Percentiles rank a stretch among this genome's conserved stretches.
Conservation (phyloP, 306 rosid species). For the Trifolium repens region DNA sequence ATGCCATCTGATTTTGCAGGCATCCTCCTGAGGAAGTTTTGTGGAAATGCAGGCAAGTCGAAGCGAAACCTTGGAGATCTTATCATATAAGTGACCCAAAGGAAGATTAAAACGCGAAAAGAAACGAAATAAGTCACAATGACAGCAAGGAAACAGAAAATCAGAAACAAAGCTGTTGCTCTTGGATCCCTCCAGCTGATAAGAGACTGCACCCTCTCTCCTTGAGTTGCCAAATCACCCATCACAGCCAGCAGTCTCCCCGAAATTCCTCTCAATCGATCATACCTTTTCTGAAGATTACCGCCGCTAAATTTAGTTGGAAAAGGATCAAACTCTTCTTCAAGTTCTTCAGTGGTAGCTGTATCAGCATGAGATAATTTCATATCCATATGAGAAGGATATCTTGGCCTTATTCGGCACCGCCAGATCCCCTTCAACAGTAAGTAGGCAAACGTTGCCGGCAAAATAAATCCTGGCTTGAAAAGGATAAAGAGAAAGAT, state of each 20-base stretch:
- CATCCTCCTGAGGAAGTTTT: slow-evolving; percentile 60
- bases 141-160: slow-evolving; percentile 42
- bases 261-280: slow-evolving; percentile 46
- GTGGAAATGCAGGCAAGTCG: slow-evolving; percentile 46
- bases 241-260: slow-evolving; percentile 51
- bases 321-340: slow-evolving; percentile 56
- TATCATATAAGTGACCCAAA: slow-evolving; percentile 5
- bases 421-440: slow-evolving; percentile 33
- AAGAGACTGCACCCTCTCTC: slow-evolving; percentile 55
- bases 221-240: slow-evolving; percentile 58
- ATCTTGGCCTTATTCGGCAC: slow-evolving; percentile 46
- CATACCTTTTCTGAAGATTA: slow-evolving; percentile 46
- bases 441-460: not conserved
- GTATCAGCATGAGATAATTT: slow-evolving; percentile 49
- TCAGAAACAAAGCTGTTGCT: slow-evolving; percentile 51
- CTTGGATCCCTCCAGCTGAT: slow-evolving; percentile 63
- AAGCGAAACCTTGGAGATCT: slow-evolving; percentile 53
- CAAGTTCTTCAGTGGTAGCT: slow-evolving; percentile 48
- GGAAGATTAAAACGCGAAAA: not conserved
- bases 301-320: slow-evolving; percentile 34
- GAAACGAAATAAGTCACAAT: slow-evolving; percentile 40
- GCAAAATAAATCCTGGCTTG: slow-evolving; percentile 2
- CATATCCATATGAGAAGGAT: slow-evolving; percentile 55
- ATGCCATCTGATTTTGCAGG: slow-evolving; percentile 61
- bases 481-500: slow-evolving; percentile 4